Evolutionary conservation across 805 yeast species (phyloP), one percentile per base, ranked within the genome.

Genomic region (Yamadazyma nakazawae): DNA sequence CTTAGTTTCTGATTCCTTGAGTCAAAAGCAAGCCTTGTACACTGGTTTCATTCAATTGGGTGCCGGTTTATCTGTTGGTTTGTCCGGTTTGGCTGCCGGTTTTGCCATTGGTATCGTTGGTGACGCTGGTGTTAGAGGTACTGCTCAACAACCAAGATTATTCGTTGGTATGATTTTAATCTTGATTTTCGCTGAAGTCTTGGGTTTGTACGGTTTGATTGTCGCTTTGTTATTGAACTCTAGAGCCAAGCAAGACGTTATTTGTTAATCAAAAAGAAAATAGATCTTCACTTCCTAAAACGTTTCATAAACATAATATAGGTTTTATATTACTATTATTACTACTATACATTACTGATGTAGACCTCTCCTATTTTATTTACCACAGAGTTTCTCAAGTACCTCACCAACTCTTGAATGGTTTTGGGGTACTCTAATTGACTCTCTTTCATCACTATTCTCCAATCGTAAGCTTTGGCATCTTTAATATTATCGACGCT

Each of bases 51-150:
- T 92, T 72, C 99, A 92, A 77, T 79, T 92, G 63, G 98, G 97
- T 74, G 96, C 97, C 49, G 99, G 99, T 70, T 79, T 92, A 61
- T 87, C 97, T 43, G 99, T 92, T 57, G 99, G 99, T 64, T 79
- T 92, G 59, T 85, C 96, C 53, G 97, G 98, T 69, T 80, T 92
- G 66, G 97, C 98, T 65, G 97, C 97, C 55, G 99, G 99, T 59
- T 92, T 89, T 65, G 97, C 99, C 69, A 92, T 92, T 75, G 99
- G 99, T 76, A 92, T 92, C 58, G 99, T 92, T 58, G 99, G 99
- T 70, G 99, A 92, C 69, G 97, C 96, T 49, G 99, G 99, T 80
- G 98, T 92, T 49, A 88, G 98, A 79, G 96, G 97, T 73, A 85
- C 91, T 57, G 94, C 96, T 54, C 97, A 91, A 72, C 99, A 92